phyloP scores from a whole-genome alignment of 2,329 filamentous ascomycete genomes.

The Lojkania enalia region DNA sequence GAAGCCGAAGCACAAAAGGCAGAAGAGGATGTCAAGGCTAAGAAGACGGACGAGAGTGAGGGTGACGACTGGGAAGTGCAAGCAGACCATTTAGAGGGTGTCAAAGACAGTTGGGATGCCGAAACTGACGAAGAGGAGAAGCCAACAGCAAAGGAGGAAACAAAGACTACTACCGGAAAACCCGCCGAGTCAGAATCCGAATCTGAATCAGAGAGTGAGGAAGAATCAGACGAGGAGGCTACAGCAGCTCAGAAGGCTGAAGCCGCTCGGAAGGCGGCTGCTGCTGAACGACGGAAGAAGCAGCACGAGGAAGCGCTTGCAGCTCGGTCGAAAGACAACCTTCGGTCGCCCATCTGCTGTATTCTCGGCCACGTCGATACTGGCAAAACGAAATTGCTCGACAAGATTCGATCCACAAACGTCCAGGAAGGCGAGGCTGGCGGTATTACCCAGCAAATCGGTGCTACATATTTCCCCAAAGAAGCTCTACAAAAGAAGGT shows the following conservation, averaged over 20 bases:
- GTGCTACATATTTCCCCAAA: slow-evolving; percentile 97
- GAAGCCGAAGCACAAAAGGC: slow-evolving; percentile 72
- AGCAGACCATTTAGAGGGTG: slow-evolving; percentile 70
- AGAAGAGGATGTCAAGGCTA: slow-evolving; percentile 60
- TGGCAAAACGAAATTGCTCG: slow-evolving; percentile 97
- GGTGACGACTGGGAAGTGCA: slow-evolving; percentile 85
- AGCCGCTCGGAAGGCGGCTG: slow-evolving; percentile 81
- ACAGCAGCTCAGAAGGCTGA: slow-evolving; percentile 74
- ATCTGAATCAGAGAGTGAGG: slow-evolving; percentile 57
- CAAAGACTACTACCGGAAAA: slow-evolving; percentile 38
- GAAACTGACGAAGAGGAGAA: slow-evolving; percentile 71
- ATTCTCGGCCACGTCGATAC: slow-evolving; percentile 99
- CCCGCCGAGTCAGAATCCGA: slow-evolving; percentile 43
- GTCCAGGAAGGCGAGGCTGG: slow-evolving; percentile 98
- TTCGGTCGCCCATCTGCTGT: slow-evolving; percentile 98
- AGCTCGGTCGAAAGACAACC: slow-evolving; percentile 87
- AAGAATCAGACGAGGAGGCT: slow-evolving; percentile 69
- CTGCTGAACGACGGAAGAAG: slow-evolving; percentile 83
- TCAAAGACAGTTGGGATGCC: slow-evolving; percentile 96
- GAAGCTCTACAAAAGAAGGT: slow-evolving; percentile 93
- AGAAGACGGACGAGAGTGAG: slow-evolving; percentile 64
- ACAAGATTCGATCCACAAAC: slow-evolving; percentile 98
- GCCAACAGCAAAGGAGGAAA: slow-evolving; percentile 28
- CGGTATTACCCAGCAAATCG: slow-evolving; percentile 99
- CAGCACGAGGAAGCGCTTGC: slow-evolving; percentile 90